A percentile compares a stretch with the other conserved stretches of the same genome.
phyloP scores from a whole-genome alignment of 768 basidiomycete genomes.

The Pholiota molesta region DNA sequence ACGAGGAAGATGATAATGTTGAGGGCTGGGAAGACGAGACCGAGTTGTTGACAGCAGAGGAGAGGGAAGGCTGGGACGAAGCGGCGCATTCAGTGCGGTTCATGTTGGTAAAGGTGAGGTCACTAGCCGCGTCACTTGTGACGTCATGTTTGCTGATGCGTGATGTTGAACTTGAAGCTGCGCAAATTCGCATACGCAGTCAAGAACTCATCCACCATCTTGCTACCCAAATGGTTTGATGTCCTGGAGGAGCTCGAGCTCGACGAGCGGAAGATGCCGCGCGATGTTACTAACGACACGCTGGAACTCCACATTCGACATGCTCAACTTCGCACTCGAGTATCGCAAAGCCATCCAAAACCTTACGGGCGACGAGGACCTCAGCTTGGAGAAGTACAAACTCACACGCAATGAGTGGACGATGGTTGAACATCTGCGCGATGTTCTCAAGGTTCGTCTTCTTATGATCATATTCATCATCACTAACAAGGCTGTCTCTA shows the following conservation, averaged over 20 bases:
- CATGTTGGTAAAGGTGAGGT: too few relatives aligned
- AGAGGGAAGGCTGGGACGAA: too few relatives aligned
- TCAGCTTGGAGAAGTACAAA: conserved; percentile 26
- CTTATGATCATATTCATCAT: neutral
- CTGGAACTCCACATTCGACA: conserved; percentile 44
- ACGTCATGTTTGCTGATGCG: too few relatives aligned
- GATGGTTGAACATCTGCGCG: conserved; percentile 30
- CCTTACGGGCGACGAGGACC: conserved; percentile 23
- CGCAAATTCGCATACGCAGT: conserved; percentile 24
- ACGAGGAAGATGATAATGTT: too few relatives aligned
- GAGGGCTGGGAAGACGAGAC: too few relatives aligned
- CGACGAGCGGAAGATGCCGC: conserved; percentile 15
- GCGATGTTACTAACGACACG: conserved; percentile 38
- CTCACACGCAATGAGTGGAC: conserved; percentile 33
- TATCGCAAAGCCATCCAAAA: conserved; percentile 27
- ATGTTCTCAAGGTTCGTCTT: conserved; percentile 31
- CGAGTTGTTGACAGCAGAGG: too few relatives aligned
- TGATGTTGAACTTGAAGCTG: conserved; percentile 18
- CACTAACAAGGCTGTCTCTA: neutral
- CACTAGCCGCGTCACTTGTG: too few relatives aligned
- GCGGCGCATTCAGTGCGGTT: too few relatives aligned
- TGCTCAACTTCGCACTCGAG: conserved; percentile 34
- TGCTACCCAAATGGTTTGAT: conserved; percentile 22
- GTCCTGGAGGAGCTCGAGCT: too few relatives aligned
- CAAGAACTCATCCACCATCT: conserved; percentile 27